These are phyloP conservation scores for Carpinus viminea DNA, from an alignment of 306 rosid genomes.

Conservation along the genomic window DNA sequence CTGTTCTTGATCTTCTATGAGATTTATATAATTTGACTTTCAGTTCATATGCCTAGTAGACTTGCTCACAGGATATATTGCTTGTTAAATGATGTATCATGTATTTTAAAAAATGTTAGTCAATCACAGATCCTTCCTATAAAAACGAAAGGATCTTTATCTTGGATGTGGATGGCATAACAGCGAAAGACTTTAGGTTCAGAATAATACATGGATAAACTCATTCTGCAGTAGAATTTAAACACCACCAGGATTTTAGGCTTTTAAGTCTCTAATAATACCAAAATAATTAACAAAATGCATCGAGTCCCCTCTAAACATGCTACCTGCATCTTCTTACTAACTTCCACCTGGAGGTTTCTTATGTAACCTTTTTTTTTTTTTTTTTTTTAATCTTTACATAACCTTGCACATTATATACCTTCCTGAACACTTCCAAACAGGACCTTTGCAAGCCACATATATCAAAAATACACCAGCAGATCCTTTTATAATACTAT, in stretches of 20 bases:
- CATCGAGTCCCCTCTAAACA: background rate
- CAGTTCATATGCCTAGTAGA: no score
- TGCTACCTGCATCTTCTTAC: background rate
- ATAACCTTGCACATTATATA: background rate
- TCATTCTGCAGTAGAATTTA: background rate
- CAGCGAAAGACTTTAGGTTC: background rate
- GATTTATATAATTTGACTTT: no score
- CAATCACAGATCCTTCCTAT: background rate
- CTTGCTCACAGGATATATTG: background rate
- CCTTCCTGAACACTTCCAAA: background rate
- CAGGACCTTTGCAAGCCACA: background rate
- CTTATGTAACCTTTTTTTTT: background rate
- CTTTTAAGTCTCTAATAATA: background rate
- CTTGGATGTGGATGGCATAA: background rate
- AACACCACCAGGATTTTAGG: background rate
- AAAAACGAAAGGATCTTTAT: background rate
- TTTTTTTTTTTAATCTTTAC: background rate
- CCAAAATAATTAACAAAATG: background rate
- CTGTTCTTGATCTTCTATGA: no score
- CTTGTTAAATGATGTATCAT: background rate
- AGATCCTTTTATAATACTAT: background rate
- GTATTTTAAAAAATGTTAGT: conserved; percentile 10
- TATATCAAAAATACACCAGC: background rate
- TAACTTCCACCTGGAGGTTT: background rate
- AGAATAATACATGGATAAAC: background rate